Conservation (phyloP, 139 green algal species). For the Volvox africanus region DNA sequence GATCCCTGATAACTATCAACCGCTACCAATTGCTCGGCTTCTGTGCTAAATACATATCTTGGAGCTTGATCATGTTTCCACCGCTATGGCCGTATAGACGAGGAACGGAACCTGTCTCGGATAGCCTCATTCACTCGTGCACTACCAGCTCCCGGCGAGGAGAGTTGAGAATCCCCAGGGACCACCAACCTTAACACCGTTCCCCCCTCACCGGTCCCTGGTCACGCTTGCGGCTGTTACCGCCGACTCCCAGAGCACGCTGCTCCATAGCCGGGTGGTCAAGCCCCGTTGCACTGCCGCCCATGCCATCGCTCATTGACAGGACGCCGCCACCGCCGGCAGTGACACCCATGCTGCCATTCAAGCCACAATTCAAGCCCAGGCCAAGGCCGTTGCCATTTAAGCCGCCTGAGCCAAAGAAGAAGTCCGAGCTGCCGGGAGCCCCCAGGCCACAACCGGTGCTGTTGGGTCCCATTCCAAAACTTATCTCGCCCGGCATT, state of each 20-base stretch:
- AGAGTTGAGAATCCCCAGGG: too few relatives aligned
- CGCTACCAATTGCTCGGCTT: too few relatives aligned
- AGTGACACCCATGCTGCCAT: background rate
- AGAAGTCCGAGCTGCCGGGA: background rate
- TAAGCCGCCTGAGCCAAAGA: background rate
- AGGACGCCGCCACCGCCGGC: background rate
- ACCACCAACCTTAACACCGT: background rate
- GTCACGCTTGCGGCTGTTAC: conserved; percentile 37
- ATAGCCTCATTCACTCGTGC: too few relatives aligned
- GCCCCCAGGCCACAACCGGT: background rate
- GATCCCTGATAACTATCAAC: too few relatives aligned
- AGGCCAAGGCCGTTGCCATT: background rate
- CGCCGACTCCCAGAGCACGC: background rate
- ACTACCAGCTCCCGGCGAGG: too few relatives aligned
- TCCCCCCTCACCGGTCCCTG: background rate
- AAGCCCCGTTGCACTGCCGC: background rate
- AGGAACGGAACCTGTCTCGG: too few relatives aligned
- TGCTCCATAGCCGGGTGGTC: background rate
- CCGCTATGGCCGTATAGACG: too few relatives aligned
- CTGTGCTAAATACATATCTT: too few relatives aligned
- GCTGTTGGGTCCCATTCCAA: background rate
- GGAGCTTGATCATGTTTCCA: too few relatives aligned
- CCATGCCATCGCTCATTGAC: background rate
- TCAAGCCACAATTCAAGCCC: background rate
- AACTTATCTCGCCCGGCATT: background rate